Evolutionary conservation across 2,329 filamentous ascomycete species (phyloP).

Genomic region (Teratosphaeria gauchensis): DNA sequence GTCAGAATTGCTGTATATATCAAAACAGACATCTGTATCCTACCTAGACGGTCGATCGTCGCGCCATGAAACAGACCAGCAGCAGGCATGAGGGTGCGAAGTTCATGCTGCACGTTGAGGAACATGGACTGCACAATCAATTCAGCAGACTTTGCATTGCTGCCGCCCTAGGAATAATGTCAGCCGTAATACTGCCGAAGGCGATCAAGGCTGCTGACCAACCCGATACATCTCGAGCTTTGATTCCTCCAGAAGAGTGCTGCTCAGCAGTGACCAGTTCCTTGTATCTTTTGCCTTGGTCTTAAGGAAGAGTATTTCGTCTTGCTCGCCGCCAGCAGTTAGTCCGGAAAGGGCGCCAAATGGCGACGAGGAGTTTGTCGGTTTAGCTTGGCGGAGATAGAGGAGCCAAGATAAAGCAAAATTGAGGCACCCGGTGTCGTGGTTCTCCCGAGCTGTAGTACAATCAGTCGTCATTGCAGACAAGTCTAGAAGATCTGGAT

Average conservation of each 20-base stretch:
- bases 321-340: constrained; percentile 47
- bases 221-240: constrained; percentile 68
- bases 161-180: constrained; percentile 8
- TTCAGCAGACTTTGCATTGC: constrained; percentile 53
- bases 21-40: constrained; percentile 12
- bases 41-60: constrained; percentile 67
- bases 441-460: constrained; percentile 67
- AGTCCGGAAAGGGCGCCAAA: constrained; percentile 16
- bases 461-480: constrained; percentile 3
- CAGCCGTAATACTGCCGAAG: neutral
- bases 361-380: constrained; percentile 25
- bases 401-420: constrained; percentile 95
- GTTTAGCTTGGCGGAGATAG: constrained; percentile 86
- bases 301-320: constrained; percentile 74
- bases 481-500: neutral
- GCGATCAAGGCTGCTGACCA: constrained; percentile 36
- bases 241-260: constrained; percentile 74
- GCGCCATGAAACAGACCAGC: constrained; percentile 64
- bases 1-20: neutral
- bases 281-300: constrained; percentile 76
- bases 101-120: constrained; percentile 65
- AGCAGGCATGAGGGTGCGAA: constrained; percentile 62
- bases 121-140: constrained; percentile 74
- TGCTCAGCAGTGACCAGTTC: constrained; percentile 77
- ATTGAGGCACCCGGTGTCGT: constrained; percentile 85